A percentile compares a stretch with the other conserved stretches of the same genome.
These are phyloP conservation scores for Dujonia santamariae DNA, from an alignment of 1,139 yeast genomes.

Conservation along the genomic window DNA sequence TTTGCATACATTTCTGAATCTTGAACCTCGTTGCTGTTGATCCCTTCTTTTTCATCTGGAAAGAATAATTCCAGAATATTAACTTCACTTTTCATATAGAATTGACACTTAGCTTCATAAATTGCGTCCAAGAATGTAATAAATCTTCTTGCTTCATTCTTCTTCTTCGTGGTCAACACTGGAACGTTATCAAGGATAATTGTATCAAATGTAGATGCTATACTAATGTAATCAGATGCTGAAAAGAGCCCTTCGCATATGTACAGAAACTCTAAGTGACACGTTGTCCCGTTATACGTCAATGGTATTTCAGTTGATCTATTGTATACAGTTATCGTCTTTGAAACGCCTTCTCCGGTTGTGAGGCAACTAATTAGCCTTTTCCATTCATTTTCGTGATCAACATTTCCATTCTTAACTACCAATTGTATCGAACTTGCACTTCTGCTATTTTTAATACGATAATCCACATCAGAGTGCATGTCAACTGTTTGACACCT, in stretches of 20 bases:
- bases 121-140: constrained; percentile 66
- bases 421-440: constrained; percentile 24
- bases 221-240: constrained; percentile 66
- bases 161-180: constrained; percentile 52
- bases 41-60: constrained; percentile 39
- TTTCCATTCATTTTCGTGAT: constrained; percentile 37
- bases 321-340: constrained; percentile 51
- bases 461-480: constrained; percentile 56
- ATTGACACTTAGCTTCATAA: constrained; percentile 64
- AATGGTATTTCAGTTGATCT: constrained; percentile 48
- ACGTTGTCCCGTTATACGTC: constrained; percentile 37
- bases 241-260: constrained; percentile 61
- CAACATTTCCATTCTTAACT: constrained; percentile 20
- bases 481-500: constrained; percentile 64
- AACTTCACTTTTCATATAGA: constrained; percentile 50
- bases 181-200: constrained; percentile 64
- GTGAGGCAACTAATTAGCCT: constrained; percentile 15
- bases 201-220: constrained; percentile 58
- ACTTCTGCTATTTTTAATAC: constrained; percentile 33
- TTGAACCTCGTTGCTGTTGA: constrained; percentile 38
- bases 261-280: constrained; percentile 50
- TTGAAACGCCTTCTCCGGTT: constrained; percentile 22
- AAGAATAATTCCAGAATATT: constrained; percentile 55
- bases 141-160: constrained; percentile 66
- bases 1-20: constrained; percentile 70